Evolutionary conservation across 257 asterid genomes (phyloP), one percentile per base, ranked within the genome.

Genomic region (Capsicum pubescens): DNA sequence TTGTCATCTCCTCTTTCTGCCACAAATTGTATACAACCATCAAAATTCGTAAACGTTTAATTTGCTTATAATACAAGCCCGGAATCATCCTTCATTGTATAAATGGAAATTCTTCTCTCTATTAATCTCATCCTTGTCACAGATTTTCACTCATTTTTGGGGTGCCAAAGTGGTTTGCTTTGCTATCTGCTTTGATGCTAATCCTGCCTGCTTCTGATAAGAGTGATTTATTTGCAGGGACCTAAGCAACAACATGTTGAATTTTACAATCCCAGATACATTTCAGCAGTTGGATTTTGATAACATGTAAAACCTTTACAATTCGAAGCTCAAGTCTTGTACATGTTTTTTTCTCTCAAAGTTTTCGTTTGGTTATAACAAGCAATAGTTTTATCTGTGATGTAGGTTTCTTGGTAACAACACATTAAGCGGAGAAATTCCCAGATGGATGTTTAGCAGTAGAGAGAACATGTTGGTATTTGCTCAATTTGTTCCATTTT

Each of bases 221-320:
- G 58, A 68, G 67, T 76, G 35, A 9, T 80, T 81, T 55, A 67
- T 87, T 21, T 87, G 87, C 94, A 96, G 99, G 55, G 99, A 96
- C 84, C 92, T 96, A 84, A 94, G 95, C 87, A 92, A 88, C 91
- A 96, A 96, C 91, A 87, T 68, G 90, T 82, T 96, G 91, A 90
- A 69, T 84, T 95, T 95, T 67, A 83, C 52, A 76, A 91, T 96
- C 83, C 94, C 92, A 44, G 48, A 6, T 82, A 69, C 52, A 26
- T 76, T 94, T 39, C 84, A 81, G 82, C 54, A 35, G 12, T 72
- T 90, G 84, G 3, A 5, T 0, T 17, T 90, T 21, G 11, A 82
- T 46, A 48, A 83, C 87, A 17, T 93, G 99, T 96, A 91, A 9
- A 63, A n/a, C 15, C 54, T 17, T 70, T 50, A 39, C 60, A 61